These are phyloP conservation scores for Diaporthe australafricana DNA, from an alignment of 2,329 filamentous ascomycete genomes.

Conservation along the genomic window DNA sequence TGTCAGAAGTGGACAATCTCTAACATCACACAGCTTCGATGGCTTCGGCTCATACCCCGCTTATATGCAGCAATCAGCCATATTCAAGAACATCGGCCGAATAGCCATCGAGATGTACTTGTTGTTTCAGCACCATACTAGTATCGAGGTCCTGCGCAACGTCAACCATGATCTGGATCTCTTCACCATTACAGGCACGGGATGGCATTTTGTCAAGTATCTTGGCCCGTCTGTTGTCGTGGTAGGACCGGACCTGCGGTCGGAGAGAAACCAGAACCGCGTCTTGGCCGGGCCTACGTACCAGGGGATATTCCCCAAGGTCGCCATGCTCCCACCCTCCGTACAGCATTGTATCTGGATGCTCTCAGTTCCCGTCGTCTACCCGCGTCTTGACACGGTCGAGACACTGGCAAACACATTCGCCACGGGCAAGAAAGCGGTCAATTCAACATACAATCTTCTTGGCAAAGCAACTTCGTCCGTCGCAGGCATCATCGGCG, in stretches of 20 bases:
- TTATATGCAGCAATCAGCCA: constrained; percentile 97
- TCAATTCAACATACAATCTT: constrained; percentile 96
- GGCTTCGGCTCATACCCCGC: constrained; percentile 97
- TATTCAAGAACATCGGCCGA: constrained; percentile 98
- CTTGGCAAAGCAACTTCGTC: constrained; percentile 95
- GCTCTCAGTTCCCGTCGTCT: constrained; percentile 89
- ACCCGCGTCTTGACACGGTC: constrained; percentile 90
- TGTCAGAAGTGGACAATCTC: constrained; percentile 53
- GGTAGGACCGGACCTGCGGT: constrained; percentile 90
- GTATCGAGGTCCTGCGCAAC: constrained; percentile 90
- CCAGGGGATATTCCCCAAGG: constrained; percentile 95
- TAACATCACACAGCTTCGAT: constrained; percentile 76
- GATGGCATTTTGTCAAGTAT: constrained; percentile 99
- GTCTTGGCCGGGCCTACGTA: constrained; percentile 97
- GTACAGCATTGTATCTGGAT: constrained; percentile 99
- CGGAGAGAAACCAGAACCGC: constrained; percentile 88
- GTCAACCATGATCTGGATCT: constrained; percentile 89
- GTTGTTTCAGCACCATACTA: constrained; percentile 98
- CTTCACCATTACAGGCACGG: constrained; percentile 96
- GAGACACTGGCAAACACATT: constrained; percentile 93
- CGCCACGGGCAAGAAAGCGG: constrained; percentile 94
- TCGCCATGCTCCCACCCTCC: constrained; percentile 88
- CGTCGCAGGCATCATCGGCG: constrained; percentile 94
- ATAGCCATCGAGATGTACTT: constrained; percentile 98
- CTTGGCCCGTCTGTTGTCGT: constrained; percentile 91